A percentile compares a stretch with the other conserved stretches of the same genome.
phyloP scores from a whole-genome alignment of 768 basidiomycete species.

The Tricholoma terreum region DNA sequence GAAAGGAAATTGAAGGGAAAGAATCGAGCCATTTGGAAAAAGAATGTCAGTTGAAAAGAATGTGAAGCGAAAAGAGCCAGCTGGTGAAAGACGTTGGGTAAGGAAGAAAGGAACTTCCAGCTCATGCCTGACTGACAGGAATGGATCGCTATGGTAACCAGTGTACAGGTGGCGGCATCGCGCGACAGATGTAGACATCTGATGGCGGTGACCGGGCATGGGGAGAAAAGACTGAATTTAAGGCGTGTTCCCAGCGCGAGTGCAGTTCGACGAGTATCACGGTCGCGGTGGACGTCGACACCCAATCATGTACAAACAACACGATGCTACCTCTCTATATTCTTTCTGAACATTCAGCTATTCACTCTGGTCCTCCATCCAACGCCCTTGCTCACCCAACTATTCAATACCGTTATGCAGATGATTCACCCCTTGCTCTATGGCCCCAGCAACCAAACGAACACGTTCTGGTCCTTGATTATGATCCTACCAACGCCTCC shows the following conservation, averaged over 20 bases:
- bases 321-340: slow-evolving; percentile 59
- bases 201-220: no score
- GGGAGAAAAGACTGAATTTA: no score
- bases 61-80: neutral
- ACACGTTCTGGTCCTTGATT: slow-evolving; percentile 73
- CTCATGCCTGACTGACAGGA: neutral
- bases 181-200: no score
- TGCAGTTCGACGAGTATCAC: no score
- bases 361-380: slow-evolving; percentile 34
- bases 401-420: slow-evolving; percentile 80
- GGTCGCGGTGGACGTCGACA: no score
- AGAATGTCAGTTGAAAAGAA: slow-evolving; percentile 23
- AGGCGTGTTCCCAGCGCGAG: no score
- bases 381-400: slow-evolving; percentile 61
- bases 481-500: slow-evolving; percentile 42
- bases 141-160: slow-evolving; percentile 17
- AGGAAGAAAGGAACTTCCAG: no score
- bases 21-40: slow-evolving; percentile 37
- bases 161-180: no score
- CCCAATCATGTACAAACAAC: slow-evolving; percentile 14
- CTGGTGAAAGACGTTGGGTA: neutral
- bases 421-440: slow-evolving; percentile 69
- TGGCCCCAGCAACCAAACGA: slow-evolving; percentile 60
- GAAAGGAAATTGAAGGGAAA: slow-evolving; percentile 26
- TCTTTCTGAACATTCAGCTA: slow-evolving; percentile 57